These are phyloP conservation scores for Scenedesmus sp. DNA, from an alignment of 163 green algal genomes.

Conservation along the genomic window DNA sequence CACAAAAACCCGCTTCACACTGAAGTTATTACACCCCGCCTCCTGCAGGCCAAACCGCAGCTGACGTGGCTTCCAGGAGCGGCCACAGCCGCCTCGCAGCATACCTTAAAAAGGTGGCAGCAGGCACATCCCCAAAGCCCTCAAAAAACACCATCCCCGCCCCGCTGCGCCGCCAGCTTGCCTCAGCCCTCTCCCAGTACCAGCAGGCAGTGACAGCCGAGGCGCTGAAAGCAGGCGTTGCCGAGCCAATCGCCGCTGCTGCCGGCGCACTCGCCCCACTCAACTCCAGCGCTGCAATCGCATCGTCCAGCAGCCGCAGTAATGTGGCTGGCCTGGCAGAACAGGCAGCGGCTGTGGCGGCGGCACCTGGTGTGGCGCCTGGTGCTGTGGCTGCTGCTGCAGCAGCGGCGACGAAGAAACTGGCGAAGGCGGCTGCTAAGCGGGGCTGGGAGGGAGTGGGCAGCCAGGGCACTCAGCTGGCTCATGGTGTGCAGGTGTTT, in stretches of 20 bases:
- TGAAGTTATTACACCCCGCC: too few relatives aligned
- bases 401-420: neutral
- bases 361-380: neutral
- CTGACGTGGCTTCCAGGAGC: conserved; percentile 15
- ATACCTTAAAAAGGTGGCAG: neutral
- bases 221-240: neutral
- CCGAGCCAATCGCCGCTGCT: conserved; percentile 3
- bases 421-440: conserved; percentile 9
- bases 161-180: neutral
- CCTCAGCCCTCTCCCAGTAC: neutral
- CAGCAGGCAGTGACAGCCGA: neutral
- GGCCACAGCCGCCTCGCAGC: neutral
- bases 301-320: neutral
- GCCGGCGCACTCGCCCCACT: neutral
- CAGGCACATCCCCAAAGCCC: neutral
- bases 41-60: conserved; percentile 18
- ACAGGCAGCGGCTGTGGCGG: neutral
- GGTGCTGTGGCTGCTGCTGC: neutral
- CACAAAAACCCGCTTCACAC: too few relatives aligned
- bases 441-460: conserved; percentile 25
- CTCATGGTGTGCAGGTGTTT: neutral
- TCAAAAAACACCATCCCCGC: neutral
- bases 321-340: neutral
- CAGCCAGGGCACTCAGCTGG: conserved; percentile 12
- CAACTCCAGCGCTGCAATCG: neutral